A percentile compares a stretch with the other conserved stretches of the same genome.
Evolutionary conservation across 2,329 filamentous ascomycete species (phyloP).

Genomic region (Hypoxylon rubiginosum): DNA sequence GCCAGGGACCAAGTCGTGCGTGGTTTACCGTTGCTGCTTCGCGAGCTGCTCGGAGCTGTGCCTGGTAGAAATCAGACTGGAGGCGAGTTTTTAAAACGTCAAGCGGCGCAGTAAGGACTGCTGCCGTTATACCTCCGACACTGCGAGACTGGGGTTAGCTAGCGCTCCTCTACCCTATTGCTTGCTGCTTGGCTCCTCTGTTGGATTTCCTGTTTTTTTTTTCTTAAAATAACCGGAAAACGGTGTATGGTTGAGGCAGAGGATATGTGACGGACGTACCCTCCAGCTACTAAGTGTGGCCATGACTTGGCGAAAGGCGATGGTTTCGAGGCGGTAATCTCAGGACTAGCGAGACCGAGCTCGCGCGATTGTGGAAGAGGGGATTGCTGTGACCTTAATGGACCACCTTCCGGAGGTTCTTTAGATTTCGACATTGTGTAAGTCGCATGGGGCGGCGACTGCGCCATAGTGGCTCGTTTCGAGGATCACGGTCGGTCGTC

Average conservation of each 20-base stretch:
- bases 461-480: constrained; percentile 29
- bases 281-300: constrained; percentile 93
- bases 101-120: constrained; percentile 92
- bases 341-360: constrained; percentile 68
- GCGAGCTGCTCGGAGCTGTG: constrained; percentile 78
- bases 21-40: constrained; percentile 64
- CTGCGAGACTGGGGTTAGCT: constrained; percentile 60
- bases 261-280: constrained; percentile 66
- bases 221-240: constrained; percentile 5
- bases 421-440: constrained; percentile 43
- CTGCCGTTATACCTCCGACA: constrained; percentile 89
- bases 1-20: constrained; percentile 72
- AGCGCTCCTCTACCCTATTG: constrained; percentile 20
- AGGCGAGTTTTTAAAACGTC: constrained; percentile 94
- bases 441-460: constrained; percentile 41
- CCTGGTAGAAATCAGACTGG: constrained; percentile 94
- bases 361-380: constrained; percentile 71
- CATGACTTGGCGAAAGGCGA: constrained; percentile 80
- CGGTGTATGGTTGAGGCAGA: constrained; percentile 5
- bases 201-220: background rate
- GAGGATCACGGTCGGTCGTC: constrained; percentile 16
- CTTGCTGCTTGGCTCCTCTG: background rate
- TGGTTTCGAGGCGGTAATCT: constrained; percentile 56
- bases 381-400: constrained; percentile 41
- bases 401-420: constrained; percentile 37